Evolutionary conservation across 306 rosid species (phyloP), one percentile per base, ranked within the genome.

Genomic region (Clitoria ternatea): DNA sequence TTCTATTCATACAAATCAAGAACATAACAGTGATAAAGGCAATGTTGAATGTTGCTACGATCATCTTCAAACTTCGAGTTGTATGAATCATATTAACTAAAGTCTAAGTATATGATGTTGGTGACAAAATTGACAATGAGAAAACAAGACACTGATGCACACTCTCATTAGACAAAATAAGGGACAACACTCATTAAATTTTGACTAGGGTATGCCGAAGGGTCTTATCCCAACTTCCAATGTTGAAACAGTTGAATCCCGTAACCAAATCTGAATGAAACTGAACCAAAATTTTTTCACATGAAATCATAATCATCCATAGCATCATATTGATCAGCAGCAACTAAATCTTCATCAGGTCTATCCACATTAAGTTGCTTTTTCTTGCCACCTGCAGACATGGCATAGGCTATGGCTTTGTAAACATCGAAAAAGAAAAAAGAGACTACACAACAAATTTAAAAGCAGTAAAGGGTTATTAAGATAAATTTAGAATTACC

Each of bases 281-380:
- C 57, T 22, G 54, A 69, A 64, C 69, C 73, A 74, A 75, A 74
- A 74, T n/a, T 45, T 22, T 22, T 79, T 90, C 87, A 90, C 98
- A 93, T 94, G 81, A 91, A 94, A 77, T 94, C 96, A 69, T 66
- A 86, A 17, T 94, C 99, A 75, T 91, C 99, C 6, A 91, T 29
- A 54, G 54, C 92, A 76, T 86, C 95, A 61, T 87, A 87, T 26
- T 70, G 26, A 53, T 72, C 79, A 11, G 66, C 78, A 13, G 66
- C 74, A 70, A 79, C 83, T 66, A 86, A 59, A 69, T 94, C 97
- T 18, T 94, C 99, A 55, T 89, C 97, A 15, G 96, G 84, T 64
- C 86, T 89, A 48, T 85, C 97, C 4, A 94, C 95, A 76, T 50
- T 89, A 32, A 94, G 94, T 77, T 91, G 99, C 83, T 87, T 89